Conservation (phyloP, 495 filamentous ascomycete genomes). For the Trichoderma virens region DNA sequence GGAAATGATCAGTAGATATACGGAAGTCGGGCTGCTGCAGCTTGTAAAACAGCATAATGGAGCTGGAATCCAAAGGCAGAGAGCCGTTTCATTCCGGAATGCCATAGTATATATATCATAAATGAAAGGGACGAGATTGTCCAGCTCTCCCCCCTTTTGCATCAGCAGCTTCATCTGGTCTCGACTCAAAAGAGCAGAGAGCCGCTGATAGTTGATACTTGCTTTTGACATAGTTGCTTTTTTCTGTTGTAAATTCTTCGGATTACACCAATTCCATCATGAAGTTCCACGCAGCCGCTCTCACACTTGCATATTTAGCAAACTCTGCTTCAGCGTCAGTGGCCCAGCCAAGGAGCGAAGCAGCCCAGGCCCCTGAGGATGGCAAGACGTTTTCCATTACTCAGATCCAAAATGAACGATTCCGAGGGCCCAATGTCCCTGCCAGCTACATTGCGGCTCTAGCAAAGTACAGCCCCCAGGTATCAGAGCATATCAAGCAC, state of each 20-base stretch:
- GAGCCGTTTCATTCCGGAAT: background rate
- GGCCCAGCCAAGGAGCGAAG: background rate
- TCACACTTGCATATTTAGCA: background rate
- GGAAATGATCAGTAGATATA: background rate
- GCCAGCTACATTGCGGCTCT: conserved; percentile 48
- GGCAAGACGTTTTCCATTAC: background rate
- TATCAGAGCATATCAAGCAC: conserved; percentile 26
- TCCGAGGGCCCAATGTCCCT: conserved; percentile 34
- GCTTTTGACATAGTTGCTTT: background rate
- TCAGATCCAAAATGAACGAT: background rate
- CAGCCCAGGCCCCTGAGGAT: background rate
- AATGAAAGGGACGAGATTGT: background rate
- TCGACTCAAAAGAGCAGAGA: background rate
- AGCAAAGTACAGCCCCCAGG: conserved; percentile 45
- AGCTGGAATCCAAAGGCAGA: background rate
- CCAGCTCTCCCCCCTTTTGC: background rate
- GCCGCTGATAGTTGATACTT: too few species aligned
- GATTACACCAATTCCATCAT: background rate
- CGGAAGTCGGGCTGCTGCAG: background rate
- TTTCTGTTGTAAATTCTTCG: background rate
- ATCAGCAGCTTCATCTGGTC: background rate
- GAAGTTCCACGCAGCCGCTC: background rate
- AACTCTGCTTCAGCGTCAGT: background rate
- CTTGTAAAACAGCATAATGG: background rate
- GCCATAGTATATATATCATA: background rate